Evolutionary conservation across 495 filamentous ascomycete genomes (phyloP).

Genomic region (Neurospora terricola): DNA sequence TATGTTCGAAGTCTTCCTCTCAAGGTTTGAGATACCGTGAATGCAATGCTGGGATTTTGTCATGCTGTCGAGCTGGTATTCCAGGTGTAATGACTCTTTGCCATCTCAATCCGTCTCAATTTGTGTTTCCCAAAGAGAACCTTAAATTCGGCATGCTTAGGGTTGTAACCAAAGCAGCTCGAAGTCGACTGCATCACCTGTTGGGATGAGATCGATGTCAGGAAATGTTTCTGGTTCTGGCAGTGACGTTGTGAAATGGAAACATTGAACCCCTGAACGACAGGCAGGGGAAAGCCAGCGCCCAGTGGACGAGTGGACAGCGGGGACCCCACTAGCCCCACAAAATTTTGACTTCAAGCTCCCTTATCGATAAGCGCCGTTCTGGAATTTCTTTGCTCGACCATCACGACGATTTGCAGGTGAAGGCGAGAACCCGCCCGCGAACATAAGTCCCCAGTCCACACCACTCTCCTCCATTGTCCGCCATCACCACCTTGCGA

Average conservation of each 20-base stretch:
- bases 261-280: not conserved
- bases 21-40: too few relatives aligned
- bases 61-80: too few relatives aligned
- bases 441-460: not conserved
- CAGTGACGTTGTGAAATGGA: not conserved
- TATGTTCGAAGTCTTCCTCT: too few relatives aligned
- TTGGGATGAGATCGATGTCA: not conserved
- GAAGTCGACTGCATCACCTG: not conserved
- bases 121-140: too few relatives aligned
- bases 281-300: not conserved
- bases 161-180: not conserved
- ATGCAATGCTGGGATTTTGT: too few relatives aligned
- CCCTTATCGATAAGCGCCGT: conserved; percentile 10
- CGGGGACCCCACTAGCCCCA: not conserved
- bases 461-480: not conserved
- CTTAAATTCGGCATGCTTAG: too few relatives aligned
- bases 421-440: not conserved
- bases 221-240: not conserved
- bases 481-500: not conserved
- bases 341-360: not conserved
- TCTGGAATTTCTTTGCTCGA: conserved; percentile 12
- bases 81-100: too few relatives aligned
- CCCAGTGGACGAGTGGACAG: not conserved
- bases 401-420: not conserved
- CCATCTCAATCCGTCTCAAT: too few relatives aligned